Evolutionary conservation across 208 protist genomes (phyloP), one percentile per base, ranked within the genome.

Genomic region (Zelonia costaricensis): DNA sequence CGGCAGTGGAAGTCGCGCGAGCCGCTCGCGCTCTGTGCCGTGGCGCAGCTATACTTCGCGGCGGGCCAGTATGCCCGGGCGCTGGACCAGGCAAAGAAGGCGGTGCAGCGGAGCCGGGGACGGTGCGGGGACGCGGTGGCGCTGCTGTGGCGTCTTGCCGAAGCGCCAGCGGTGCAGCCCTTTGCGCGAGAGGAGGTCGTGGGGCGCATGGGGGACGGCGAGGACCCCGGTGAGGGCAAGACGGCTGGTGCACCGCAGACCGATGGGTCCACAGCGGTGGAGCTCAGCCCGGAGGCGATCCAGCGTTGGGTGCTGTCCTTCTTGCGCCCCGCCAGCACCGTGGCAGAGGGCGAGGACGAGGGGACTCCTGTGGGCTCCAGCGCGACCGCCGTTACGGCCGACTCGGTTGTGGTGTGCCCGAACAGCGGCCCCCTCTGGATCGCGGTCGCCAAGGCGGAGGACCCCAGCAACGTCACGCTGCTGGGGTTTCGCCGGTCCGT

Each of bases 11-110:
- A 73, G 40, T 78, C 77, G 23, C 80, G 75, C n/a, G 82, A 91
- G 49, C 74, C 84, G n/a, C 79, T 94, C n/a, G 83, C 77, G 5
- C 55, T 91, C 22, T 55, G 74, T 4, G 58, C 88, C 13, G 75
- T 91, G 44, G 88, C 85, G 44, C 76, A 78, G 64, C 59, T 94
- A 1, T 94, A 94, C 73, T 81, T 80, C 65, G 66, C 69, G 28
- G 82, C 78, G 2, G 73, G 81, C 8, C 74, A 78, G 46, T 70
- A 78, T 36, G 68, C 76, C 4, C 73, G 75, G n/a, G 88, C 88
- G 38, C 45, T 91, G 46, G 69, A 80, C 18, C 69, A 94, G 73
- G 78, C 73, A 0, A 7, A 82, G 25, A 91, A 91, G 57, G 84
- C 88, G 25, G 81, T 86, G 27, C 73, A 73, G 57, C 44, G 30